Evolutionary conservation across 148 eudicot species (phyloP), one percentile per base, ranked within the genome.

Genomic region (Fallopia convolvulus): DNA sequence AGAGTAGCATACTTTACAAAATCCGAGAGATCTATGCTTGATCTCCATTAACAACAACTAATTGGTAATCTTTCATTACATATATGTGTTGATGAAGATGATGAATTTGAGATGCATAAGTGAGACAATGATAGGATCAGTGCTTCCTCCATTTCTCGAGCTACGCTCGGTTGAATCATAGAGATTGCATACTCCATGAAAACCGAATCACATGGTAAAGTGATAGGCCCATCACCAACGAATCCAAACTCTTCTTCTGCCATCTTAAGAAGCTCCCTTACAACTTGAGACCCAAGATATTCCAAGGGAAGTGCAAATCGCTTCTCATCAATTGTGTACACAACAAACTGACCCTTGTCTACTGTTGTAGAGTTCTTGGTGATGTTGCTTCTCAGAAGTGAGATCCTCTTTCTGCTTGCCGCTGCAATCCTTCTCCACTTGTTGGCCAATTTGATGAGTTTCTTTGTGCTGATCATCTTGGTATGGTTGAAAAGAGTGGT

Each of bases 171-270:
- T n/a, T 13, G 18, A 32, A 70, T 11, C 33, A 77, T 40, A 52
- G 61, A 47, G 30, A 77, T 41, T 6, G 13, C 75, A n/a, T 77
- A 70, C 75, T 77, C 79, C 49, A 77, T 12, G 30, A 77, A 52
- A 70, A 1, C 30, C 2, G 33, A 48, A 47, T 77, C 75, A 48
- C 79, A 77, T 18, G 74, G 75, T 60, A 77, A 21, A 3, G 79
- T 77, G 50, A 77, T 70, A 5, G 75, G 65, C 0, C 75, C 60
- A 70, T 49, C 65, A 17, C 79, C 11, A 17, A 0, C 0, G 46
- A 48, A 2, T 36, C 75, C 79, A 66, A 65, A 77, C 32, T 61
- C 79, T n/a, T 70, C 75, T n/a, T 70, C 79, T 20, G 79, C 63
- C 48, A 36, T 42, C 20, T 13, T 21, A 1, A 72, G 48, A 42